These are phyloP conservation scores for Fusarium agapanthi DNA, from an alignment of 2,329 filamentous ascomycete species.

Conservation along the genomic window DNA sequence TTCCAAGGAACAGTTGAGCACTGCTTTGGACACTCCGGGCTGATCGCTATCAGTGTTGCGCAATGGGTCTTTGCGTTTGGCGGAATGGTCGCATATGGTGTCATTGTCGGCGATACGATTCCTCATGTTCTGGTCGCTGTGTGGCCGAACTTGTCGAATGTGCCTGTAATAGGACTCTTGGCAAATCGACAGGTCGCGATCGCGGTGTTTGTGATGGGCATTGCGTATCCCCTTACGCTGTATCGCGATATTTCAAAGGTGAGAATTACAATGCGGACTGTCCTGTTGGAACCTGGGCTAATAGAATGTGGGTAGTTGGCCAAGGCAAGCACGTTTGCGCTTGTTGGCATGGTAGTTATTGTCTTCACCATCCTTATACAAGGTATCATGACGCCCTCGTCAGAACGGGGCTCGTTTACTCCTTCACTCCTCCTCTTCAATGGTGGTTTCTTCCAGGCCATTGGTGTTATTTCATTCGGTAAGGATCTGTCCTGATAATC, in stretches of 20 bases:
- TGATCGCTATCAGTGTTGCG: conserved; percentile 87
- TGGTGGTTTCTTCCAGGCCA: conserved; percentile 89
- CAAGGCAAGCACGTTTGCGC: conserved; percentile 91
- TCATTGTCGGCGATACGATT: conserved; percentile 96
- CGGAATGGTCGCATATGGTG: conserved; percentile 97
- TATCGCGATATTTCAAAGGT: conserved; percentile 98
- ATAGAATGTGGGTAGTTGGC: conserved; percentile 70
- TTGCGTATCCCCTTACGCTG: conserved; percentile 90
- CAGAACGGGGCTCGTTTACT: conserved; percentile 76
- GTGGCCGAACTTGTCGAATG: conserved; percentile 77
- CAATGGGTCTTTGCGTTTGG: conserved; percentile 99
- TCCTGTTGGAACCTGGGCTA: conserved; percentile 8
- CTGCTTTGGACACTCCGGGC: conserved; percentile 88
- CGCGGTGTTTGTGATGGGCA: conserved; percentile 82
- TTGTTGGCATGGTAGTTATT: conserved; percentile 93
- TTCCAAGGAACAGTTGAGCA: conserved; percentile 97
- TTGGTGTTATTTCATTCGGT: conserved; percentile 98
- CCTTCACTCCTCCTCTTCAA: conserved; percentile 81
- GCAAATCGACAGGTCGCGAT: conserved; percentile 86
- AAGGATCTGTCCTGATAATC: conserved; percentile 41
- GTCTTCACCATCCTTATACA: conserved; percentile 88
- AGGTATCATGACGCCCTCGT: conserved; percentile 75
- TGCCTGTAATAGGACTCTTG: conserved; percentile 83
- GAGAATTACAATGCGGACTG: conserved; percentile 36
- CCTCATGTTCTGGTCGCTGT: conserved; percentile 86